Conservation (phyloP, 2,329 filamentous ascomycete species). For the Gyromitra esculenta region DNA sequence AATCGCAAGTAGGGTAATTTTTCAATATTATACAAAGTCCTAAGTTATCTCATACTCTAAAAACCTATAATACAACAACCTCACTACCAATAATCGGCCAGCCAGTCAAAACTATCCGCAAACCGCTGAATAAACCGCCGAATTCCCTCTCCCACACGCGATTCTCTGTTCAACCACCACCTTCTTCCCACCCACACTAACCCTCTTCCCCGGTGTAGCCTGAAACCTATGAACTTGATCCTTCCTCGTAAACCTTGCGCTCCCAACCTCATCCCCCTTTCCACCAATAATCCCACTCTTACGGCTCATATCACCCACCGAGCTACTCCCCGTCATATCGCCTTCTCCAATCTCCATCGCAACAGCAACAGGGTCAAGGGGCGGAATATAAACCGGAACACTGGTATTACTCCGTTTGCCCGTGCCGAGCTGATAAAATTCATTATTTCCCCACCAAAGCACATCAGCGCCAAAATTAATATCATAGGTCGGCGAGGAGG, state of each 20-base stretch:
- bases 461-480: constrained; percentile 90
- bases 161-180: constrained; percentile 56
- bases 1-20: constrained; percentile 18
- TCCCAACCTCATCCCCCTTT: constrained; percentile 31
- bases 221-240: constrained; percentile 56
- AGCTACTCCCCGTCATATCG: constrained; percentile 44
- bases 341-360: not conserved
- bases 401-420: constrained; percentile 85
- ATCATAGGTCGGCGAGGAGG: constrained; percentile 67
- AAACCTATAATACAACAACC: constrained; percentile 8
- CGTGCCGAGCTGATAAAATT: constrained; percentile 90
- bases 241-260: constrained; percentile 33
- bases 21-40: constrained; percentile 13
- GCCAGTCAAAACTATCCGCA: not conserved
- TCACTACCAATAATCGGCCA: not conserved
- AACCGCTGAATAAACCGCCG: constrained; percentile 51
- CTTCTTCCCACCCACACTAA: constrained; percentile 44
- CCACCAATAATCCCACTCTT: constrained; percentile 50
- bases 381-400: constrained; percentile 65
- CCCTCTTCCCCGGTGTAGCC: constrained; percentile 54
- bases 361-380: constrained; percentile 55
- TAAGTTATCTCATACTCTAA: not conserved
- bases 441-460: constrained; percentile 94
- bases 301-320: constrained; percentile 17
- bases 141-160: constrained; percentile 55